Percentiles rank a stretch among this genome's conserved stretches.
phyloP scores from a whole-genome alignment of 1,284 basidiomycete species.

The Entoloma clypeatum region DNA sequence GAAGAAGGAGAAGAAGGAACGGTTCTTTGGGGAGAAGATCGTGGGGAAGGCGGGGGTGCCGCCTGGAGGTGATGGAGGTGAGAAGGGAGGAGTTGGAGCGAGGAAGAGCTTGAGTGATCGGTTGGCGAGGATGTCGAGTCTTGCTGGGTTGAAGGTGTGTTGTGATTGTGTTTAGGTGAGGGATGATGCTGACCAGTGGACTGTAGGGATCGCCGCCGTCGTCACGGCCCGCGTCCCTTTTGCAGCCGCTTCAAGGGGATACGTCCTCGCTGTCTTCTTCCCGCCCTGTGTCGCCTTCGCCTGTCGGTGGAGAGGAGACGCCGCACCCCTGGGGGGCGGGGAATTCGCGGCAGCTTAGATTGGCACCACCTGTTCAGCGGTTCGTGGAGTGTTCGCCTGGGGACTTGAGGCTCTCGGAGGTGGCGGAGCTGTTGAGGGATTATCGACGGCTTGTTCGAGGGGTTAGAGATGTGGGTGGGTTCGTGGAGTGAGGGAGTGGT shows the following conservation, averaged over 20 bases:
- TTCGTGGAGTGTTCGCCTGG: conserved; percentile 69
- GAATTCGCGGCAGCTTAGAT: too few species aligned
- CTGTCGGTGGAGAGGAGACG: too few species aligned
- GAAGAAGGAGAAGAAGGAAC: conserved; percentile 31
- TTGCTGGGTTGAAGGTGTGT: conserved; percentile 45
- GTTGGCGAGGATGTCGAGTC: conserved; percentile 63
- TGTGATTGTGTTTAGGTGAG: conserved; percentile 2
- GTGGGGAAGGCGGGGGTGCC: too few species aligned
- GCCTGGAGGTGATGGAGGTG: conserved; percentile 35
- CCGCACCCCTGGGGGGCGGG: too few species aligned
- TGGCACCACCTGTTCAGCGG: conserved; percentile 55
- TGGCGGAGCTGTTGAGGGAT: conserved; percentile 69
- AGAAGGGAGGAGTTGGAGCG: conserved; percentile 27
- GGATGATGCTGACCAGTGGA: conserved; percentile 8
- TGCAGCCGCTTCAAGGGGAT: conserved; percentile 25
- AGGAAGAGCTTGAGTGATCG: conserved; percentile 72
- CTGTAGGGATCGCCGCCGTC: conserved; percentile 40
- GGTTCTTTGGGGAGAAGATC: too few species aligned
- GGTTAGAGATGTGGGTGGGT: conserved; percentile 41
- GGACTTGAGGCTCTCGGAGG: conserved; percentile 72
- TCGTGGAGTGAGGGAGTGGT: too few species aligned
- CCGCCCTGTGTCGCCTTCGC: conserved; percentile 39
- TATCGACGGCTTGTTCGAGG: conserved; percentile 65
- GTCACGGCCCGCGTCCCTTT: conserved; percentile 45
- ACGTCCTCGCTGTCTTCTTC: conserved; percentile 44